These are phyloP conservation scores for Aleurites moluccanus DNA, from an alignment of 441 rosid species.

Conservation along the genomic window DNA sequence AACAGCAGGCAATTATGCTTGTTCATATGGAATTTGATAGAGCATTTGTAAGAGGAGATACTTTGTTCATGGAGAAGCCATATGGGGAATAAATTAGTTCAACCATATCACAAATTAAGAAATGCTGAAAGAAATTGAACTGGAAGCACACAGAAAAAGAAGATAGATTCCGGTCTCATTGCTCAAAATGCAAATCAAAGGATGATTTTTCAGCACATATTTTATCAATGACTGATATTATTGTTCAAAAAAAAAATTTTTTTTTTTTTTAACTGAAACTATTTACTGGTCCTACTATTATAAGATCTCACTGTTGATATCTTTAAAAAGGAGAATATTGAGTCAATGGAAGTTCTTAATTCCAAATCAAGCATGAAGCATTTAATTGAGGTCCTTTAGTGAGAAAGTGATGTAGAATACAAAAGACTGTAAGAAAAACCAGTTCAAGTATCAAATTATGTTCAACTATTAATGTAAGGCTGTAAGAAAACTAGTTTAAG, in stretches of 20 bases:
- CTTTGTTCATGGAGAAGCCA: not conserved
- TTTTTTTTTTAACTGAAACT: too few species aligned
- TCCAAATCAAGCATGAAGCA: not conserved
- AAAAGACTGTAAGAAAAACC: not conserved
- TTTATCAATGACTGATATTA: not conserved
- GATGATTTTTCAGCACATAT: not conserved
- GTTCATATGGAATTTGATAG: not conserved
- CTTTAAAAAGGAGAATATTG: not conserved
- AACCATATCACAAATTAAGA: not conserved
- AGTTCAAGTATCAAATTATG: not conserved
- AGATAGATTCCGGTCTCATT: not conserved
- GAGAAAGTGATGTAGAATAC: not conserved
- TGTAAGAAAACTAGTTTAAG: not conserved
- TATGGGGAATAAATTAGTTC: not conserved
- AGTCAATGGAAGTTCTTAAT: not conserved
- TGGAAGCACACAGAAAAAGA: not conserved
- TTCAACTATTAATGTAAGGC: not conserved
- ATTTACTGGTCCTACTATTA: not conserved
- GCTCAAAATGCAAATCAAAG: not conserved
- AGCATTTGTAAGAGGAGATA: not conserved
- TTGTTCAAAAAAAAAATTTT: too few species aligned
- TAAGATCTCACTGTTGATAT: not conserved
- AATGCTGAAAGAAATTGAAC: not conserved
- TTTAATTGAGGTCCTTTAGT: not conserved
- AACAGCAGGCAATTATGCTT: not conserved